These are phyloP conservation scores for Botryotinia convoluta DNA, from an alignment of 2,329 filamentous ascomycete species.

Conservation along the genomic window DNA sequence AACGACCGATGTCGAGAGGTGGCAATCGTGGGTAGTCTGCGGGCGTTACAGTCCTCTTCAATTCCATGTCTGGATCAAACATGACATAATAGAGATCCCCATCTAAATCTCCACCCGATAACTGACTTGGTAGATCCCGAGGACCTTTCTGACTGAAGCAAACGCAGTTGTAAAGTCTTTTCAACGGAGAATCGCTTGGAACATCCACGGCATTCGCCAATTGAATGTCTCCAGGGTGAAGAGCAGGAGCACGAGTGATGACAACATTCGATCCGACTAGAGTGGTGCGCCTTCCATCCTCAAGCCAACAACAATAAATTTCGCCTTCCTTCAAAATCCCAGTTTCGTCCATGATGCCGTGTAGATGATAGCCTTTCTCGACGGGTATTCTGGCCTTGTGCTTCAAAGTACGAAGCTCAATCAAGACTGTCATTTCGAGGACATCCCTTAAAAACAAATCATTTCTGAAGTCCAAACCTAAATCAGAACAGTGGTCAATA, in stretches of 20 bases:
- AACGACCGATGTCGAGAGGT: constrained; percentile 57
- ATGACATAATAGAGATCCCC: constrained; percentile 81
- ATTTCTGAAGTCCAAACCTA: constrained; percentile 62
- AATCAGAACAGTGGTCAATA: constrained; percentile 55
- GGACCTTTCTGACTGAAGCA: constrained; percentile 70
- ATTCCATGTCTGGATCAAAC: constrained; percentile 58
- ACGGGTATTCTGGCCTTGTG: constrained; percentile 75
- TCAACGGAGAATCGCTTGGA: constrained; percentile 56
- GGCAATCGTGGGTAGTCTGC: constrained; percentile 66
- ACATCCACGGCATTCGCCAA: constrained; percentile 61
- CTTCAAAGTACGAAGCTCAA: constrained; percentile 71
- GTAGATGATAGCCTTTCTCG: constrained; percentile 67
- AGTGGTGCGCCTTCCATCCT: constrained; percentile 31
- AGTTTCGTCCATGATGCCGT: constrained; percentile 83
- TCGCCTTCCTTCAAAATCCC: constrained; percentile 63
- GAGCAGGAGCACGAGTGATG: constrained; percentile 74
- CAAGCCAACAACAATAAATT: constrained; percentile 60
- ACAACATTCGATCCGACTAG: constrained; percentile 42
- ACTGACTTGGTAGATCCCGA: constrained; percentile 73
- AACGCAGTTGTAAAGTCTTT: constrained; percentile 66
- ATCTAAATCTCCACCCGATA: constrained; percentile 80
- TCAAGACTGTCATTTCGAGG: constrained; percentile 68
- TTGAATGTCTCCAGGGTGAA: constrained; percentile 81
- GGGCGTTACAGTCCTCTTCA: constrained; percentile 47
- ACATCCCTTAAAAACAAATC: constrained; percentile 69